These are phyloP conservation scores for Canna indica DNA, from an alignment of 176 grass and related monocot species.

Conservation along the genomic window DNA sequence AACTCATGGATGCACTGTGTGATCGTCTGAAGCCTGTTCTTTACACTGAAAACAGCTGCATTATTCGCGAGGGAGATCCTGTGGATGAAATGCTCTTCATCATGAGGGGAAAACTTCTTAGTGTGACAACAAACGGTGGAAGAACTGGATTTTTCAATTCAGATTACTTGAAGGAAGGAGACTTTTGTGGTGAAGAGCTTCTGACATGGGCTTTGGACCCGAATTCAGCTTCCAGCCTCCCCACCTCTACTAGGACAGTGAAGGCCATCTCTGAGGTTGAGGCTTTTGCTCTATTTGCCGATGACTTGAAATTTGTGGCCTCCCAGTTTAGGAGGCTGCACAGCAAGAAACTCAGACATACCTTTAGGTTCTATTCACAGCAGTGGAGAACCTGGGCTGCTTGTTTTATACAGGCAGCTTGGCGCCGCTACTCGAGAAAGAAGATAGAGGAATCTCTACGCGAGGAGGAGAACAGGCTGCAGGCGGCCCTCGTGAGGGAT, in stretches of 20 bases:
- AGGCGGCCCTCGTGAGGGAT: conserved; percentile 7
- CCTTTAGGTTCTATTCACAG: conserved; percentile 11
- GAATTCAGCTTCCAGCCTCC: conserved; percentile 1
- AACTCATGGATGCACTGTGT: conserved; percentile 6
- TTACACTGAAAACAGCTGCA: conserved; percentile 3
- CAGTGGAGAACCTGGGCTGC: conserved; percentile 13
- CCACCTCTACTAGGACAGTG: neutral
- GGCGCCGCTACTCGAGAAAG: conserved; percentile 4
- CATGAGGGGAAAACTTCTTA: conserved; percentile 5
- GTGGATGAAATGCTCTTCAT: conserved; percentile 21
- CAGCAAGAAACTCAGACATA: neutral
- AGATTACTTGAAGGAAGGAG: conserved; percentile 8
- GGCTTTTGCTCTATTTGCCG: conserved; percentile 1
- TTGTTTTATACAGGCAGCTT: conserved; percentile 7
- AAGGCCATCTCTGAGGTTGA: neutral
- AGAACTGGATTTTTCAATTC: conserved; percentile 15
- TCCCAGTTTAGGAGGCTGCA: conserved; percentile 8
- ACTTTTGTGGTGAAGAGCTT: conserved; percentile 3
- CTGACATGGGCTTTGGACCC: conserved; percentile 9
- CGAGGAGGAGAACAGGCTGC: conserved; percentile 14
- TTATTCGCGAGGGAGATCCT: conserved; percentile 11
- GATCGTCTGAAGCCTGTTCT: conserved; percentile 4
- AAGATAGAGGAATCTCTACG: conserved; percentile 2
- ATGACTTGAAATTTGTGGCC: conserved; percentile 9
- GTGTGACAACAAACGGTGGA: conserved; percentile 1